phyloP scores from a whole-genome alignment of 306 rosid genomes.

The Nissolia schottii region DNA sequence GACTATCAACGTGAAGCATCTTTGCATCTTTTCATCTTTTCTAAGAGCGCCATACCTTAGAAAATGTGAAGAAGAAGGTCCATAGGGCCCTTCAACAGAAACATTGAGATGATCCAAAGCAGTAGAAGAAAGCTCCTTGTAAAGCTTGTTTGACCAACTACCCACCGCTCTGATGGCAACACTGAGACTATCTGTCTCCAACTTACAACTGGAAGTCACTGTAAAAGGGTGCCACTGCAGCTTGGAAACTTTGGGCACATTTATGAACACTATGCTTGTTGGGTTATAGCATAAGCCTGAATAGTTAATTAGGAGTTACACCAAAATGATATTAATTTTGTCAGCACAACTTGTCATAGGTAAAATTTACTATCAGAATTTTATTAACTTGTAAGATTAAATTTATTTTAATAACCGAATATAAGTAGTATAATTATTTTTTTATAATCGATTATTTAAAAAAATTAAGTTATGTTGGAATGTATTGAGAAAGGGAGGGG shows the following conservation, averaged over 20 bases:
- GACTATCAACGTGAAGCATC: neutral
- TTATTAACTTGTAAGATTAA: too few species aligned
- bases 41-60: constrained; percentile 32
- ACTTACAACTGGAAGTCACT: constrained; percentile 45
- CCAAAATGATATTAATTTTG: neutral
- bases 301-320: neutral
- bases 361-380: too few species aligned
- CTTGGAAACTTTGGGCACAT: constrained; percentile 66
- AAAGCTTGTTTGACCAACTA: constrained; percentile 56
- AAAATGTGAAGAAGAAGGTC: constrained; percentile 45
- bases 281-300: constrained; percentile 59
- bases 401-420: too few species aligned
- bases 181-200: constrained; percentile 49
- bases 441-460: too few species aligned
- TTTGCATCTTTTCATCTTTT: neutral
- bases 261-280: constrained; percentile 56
- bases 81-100: constrained; percentile 91
- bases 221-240: constrained; percentile 90
- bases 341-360: too few species aligned
- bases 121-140: constrained; percentile 39
- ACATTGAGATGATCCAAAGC: constrained; percentile 42
- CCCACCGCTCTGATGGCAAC: constrained; percentile 53
- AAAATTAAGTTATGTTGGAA: too few species aligned
- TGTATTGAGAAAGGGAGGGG: too few species aligned
- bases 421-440: too few species aligned